These are phyloP conservation scores for Gnomoniopsis sp. DNA, from an alignment of 2,329 filamentous ascomycete species.

Conservation along the genomic window DNA sequence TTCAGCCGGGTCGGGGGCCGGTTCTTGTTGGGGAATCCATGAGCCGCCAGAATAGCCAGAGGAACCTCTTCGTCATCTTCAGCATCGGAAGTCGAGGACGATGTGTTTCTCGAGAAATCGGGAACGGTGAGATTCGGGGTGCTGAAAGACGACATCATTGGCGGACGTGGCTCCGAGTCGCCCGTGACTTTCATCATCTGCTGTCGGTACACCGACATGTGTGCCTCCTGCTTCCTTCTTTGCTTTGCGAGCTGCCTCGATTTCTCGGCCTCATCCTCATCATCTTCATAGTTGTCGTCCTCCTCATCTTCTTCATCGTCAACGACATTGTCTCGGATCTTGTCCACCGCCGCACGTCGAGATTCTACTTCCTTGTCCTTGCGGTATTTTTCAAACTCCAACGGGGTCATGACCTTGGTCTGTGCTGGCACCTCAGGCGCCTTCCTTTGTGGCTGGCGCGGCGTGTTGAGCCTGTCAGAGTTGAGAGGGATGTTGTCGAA, in stretches of 20 bases:
- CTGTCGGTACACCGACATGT: slow-evolving; percentile 84
- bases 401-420: slow-evolving; percentile 85
- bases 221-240: slow-evolving; percentile 82
- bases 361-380: slow-evolving; percentile 63
- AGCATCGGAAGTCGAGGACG: slow-evolving; percentile 53
- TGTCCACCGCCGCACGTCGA: slow-evolving; percentile 36
- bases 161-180: slow-evolving; percentile 50
- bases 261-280: slow-evolving; percentile 77
- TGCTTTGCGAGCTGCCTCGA: slow-evolving; percentile 70
- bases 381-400: slow-evolving; percentile 78
- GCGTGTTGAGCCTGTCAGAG: slow-evolving; percentile 33
- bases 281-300: slow-evolving; percentile 64
- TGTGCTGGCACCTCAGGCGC: slow-evolving; percentile 29
- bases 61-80: slow-evolving; percentile 82
- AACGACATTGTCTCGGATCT: slow-evolving; percentile 43
- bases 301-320: slow-evolving; percentile 63
- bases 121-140: slow-evolving; percentile 39
- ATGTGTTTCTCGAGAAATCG: slow-evolving; percentile 32
- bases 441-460: slow-evolving; percentile 30
- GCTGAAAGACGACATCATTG: slow-evolving; percentile 57
- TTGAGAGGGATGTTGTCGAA: slow-evolving; percentile 43
- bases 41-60: slow-evolving; percentile 79
- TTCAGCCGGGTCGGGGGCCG: slow-evolving; percentile 68
- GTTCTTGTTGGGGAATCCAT: slow-evolving; percentile 80
- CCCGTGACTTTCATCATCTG: slow-evolving; percentile 97